Evolutionary conservation across 495 filamentous ascomycete genomes (phyloP), one percentile per base, ranked within the genome.

Genomic region (Podospora comata): DNA sequence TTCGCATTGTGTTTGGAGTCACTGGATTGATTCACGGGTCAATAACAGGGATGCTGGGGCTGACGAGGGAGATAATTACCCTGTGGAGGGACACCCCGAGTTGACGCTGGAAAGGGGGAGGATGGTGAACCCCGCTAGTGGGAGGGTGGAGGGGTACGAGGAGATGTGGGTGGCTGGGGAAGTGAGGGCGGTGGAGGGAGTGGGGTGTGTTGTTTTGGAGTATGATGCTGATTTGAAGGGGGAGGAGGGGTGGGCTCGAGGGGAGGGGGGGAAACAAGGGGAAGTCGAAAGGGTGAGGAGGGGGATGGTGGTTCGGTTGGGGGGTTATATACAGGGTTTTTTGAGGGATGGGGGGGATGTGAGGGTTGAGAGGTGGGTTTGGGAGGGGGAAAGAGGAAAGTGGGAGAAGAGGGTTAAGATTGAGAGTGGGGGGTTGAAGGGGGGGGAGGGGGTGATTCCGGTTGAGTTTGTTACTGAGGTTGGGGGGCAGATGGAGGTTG

Each of bases 1-100:
- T 58, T 66, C 71, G 2, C 82, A 82, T 69, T 71, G 72, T 1
- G 53, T 70, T 0, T 88, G 86, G 85, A 67, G 74, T 0, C 86
- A 88, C 74, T 84, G 82, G 81, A 77, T 88, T 20, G 81, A 86
- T 66, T 83, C 78, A 5, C 79, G 82, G 27, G 79, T 75, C 16
- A 65, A 67, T 2, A 62, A 72, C 18, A 61, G 70, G 18, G 79
- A 81, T 1, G 70, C 66, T 13, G 74, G 77, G 0, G 67, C 66
- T 0, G 86, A 89, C 71, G 80, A 85, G 32, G 86, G 85, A 2
- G 78, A 86, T 68, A 85, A 84, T 76, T 78, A 74, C 59, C 67
- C 78, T 0, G 73, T 77, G 34, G 67, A 70, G 1, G 75, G 81
- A 34, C 81, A 80, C 3, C 67, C 75, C 4, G 78, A 76, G 7